Base-by-base conservation (phyloP, 2,329 filamentous ascomycete species). In the Ophiostoma sp. region DNA sequence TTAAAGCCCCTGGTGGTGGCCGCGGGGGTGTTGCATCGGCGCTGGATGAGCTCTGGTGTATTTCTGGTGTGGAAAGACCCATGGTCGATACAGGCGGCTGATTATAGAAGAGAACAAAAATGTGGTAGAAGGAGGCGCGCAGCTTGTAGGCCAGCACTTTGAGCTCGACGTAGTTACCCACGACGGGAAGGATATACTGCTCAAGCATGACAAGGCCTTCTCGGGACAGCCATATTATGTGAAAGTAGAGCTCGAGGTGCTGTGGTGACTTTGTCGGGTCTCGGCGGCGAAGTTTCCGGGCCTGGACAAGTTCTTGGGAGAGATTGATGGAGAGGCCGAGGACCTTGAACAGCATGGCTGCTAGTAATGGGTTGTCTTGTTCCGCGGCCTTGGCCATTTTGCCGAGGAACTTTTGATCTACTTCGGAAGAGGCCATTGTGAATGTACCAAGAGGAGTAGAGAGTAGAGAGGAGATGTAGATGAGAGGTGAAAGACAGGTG, bases 401-500 rank as follows among this genome's bases (percentile, higher is more conserved):
- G 81, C 93, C 93, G 76, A 99, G 86, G 81, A 96, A 97, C 82
- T 98, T 99, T 82, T 97, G 94, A 80, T 99, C 95, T 73, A 98
- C 93, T 81, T 97, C 93, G 72, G 93, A 95, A 78, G 94, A 95
- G 81, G 95, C 95, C 95, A 98, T 99, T 73, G 78, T 77, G 72
- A n/a, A 11, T 31, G 39, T 17, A 31, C 27, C 27, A 31, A 36
- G 23, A 3, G 7, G 15, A 23, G 23, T 17, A 35, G 39, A 31
- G 11, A 39, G 33, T 31, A 11, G 20, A 31, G 57, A 6, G 11
- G 48, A 44, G 31, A 20, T n/a, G 20, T 44, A 13, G 44, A 66
- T 31, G 20, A 41, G 57, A 41, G 57, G 41, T 33, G 17, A 64
- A 48, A 62, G 17, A 64, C n/a, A 35, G 60, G 62, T 13, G 62